Conservation (phyloP, 345 rosid genomes). For the Euphorbia lathyris region DNA sequence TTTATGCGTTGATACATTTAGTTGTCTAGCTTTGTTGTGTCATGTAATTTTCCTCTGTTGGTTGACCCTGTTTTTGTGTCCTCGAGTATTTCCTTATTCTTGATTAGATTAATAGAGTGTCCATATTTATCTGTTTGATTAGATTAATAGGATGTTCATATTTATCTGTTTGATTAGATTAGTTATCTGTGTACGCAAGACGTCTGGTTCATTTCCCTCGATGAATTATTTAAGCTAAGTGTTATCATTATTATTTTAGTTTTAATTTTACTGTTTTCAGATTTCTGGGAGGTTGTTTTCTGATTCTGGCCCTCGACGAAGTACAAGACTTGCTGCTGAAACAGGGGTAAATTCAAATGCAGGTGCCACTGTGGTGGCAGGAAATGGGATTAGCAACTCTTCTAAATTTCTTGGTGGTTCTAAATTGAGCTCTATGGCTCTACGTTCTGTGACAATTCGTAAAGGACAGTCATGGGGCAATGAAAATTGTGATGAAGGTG, state of each 20-base stretch:
- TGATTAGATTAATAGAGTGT: constrained; percentile 1
- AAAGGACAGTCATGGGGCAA: constrained; percentile 88
- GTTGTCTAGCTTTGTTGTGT: constrained; percentile 6
- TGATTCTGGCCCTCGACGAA: constrained; percentile 91
- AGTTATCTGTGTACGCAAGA: background rate
- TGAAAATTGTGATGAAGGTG: constrained; percentile 93
- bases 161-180: constrained; percentile 4
- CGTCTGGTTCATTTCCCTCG: background rate
- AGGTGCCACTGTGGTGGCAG: constrained; percentile 47
- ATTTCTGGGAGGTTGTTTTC: constrained; percentile 96
- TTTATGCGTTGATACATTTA: background rate
- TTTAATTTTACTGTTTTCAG: constrained; percentile 32
- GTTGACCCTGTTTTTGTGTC: background rate
- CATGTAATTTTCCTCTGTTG: constrained; percentile 3
- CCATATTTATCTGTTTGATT: background rate
- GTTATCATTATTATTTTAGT: background rate
- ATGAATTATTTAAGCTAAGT: background rate
- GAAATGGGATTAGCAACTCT: constrained; percentile 67
- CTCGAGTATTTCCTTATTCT: background rate
- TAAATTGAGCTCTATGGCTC: constrained; percentile 65
- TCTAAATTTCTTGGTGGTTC: constrained; percentile 83
- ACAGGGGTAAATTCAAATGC: constrained; percentile 52
- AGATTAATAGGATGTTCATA: background rate
- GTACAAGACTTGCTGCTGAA: constrained; percentile 79
- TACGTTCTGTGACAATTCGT: constrained; percentile 82